Conservation (phyloP, 108 stramenopile genomes). For the Cyclostephanos tholiformis region DNA sequence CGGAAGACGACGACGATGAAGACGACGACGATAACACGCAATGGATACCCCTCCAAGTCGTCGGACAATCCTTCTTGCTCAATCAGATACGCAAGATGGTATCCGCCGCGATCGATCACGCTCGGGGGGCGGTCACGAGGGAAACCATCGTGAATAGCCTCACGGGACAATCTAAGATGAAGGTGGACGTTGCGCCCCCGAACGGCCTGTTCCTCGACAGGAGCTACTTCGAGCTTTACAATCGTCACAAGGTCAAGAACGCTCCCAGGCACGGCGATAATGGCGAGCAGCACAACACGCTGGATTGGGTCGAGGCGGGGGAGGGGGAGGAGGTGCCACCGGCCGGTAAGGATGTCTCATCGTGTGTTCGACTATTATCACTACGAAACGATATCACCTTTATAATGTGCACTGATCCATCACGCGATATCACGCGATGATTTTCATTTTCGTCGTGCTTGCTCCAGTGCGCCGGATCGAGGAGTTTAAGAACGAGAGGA, state of each 20-base stretch:
- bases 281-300: constrained; percentile 34
- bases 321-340: constrained; percentile 30
- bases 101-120: constrained; percentile 77
- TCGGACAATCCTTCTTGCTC: constrained; percentile 96
- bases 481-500: constrained; percentile 72
- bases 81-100: constrained; percentile 99
- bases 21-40: constrained; percentile 19
- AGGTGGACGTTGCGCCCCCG: constrained; percentile 73
- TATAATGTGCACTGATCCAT: no score
- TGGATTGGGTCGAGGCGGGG: constrained; percentile 58
- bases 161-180: constrained; percentile 46
- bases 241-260: constrained; percentile 58
- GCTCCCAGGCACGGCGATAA: constrained; percentile 40
- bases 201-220: constrained; percentile 90
- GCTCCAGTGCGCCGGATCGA: constrained; percentile 63
- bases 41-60: constrained; percentile 73
- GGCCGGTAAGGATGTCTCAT: constrained; percentile 16
- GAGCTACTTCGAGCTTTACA: constrained; percentile 81
- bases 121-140: constrained; percentile 64
- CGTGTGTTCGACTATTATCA: no score
- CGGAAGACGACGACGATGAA: background rate
- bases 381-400: no score
- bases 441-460: background rate
- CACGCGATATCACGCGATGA: background rate
- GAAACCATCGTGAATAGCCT: constrained; percentile 57